Percentiles rank a stretch among this genome's conserved stretches.
Conservation (phyloP, 257 asterid species). For the Lantana camara region DNA sequence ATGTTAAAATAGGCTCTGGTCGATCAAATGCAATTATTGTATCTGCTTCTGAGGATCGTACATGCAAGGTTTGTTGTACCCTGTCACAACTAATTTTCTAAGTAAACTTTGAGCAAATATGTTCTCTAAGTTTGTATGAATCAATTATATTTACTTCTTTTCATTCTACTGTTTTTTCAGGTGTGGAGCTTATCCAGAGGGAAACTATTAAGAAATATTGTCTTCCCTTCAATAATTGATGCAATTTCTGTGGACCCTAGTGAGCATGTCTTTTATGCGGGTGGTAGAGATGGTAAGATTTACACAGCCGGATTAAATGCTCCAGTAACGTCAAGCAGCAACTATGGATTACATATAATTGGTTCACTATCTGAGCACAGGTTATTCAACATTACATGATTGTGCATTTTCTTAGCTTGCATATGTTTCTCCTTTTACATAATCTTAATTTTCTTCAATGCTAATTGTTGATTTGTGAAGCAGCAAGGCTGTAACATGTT, state of each 20-base stretch:
- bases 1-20: conserved; percentile 70
- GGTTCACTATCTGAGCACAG: conserved; percentile 81
- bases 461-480: conserved; percentile 37
- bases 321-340: conserved; percentile 48
- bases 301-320: conserved; percentile 75
- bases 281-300: conserved; percentile 93
- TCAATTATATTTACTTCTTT: conserved; percentile 1
- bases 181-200: conserved; percentile 89
- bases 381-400: conserved; percentile 35
- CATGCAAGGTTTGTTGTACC: conserved; percentile 80
- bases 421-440: neutral
- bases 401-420: too few relatives aligned
- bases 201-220: conserved; percentile 58
- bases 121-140: neutral
- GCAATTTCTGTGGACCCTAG: conserved; percentile 81
- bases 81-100: too few relatives aligned
- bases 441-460: conserved; percentile 1
- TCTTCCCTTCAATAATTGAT: conserved; percentile 79
- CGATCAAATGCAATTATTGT: conserved; percentile 76
- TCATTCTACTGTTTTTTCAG: conserved; percentile 36
- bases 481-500: conserved; percentile 90
- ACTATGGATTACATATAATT: conserved; percentile 60
- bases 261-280: conserved; percentile 89
- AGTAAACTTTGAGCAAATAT: too few relatives aligned
- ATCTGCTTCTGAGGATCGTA: conserved; percentile 93